These are phyloP conservation scores for Erythrophleum ivorense DNA, from an alignment of 331 rosid genomes.

Conservation along the genomic window DNA sequence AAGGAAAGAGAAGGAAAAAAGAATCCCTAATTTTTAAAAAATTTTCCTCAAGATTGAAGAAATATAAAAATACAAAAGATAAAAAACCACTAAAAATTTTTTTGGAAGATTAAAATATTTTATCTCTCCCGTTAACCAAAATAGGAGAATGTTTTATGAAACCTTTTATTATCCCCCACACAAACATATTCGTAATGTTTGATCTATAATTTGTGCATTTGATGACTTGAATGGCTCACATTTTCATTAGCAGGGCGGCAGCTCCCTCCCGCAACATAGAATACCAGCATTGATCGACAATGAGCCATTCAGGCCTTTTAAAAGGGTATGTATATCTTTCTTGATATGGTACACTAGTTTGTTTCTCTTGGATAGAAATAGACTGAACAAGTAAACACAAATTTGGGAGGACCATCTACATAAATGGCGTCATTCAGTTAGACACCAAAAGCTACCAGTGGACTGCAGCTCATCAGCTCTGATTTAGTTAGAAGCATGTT, in stretches of 20 bases:
- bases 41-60: too few relatives aligned
- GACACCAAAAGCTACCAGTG: background rate
- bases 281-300: too few relatives aligned
- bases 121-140: background rate
- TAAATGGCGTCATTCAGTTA: background rate
- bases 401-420: background rate
- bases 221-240: too few relatives aligned
- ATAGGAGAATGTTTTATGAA: background rate
- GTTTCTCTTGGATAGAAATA: background rate
- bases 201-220: background rate
- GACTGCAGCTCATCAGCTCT: conserved; percentile 11
- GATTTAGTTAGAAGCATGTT: conserved; percentile 1
- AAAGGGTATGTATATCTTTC: background rate
- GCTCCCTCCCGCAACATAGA: too few relatives aligned
- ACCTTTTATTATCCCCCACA: background rate
- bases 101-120: too few relatives aligned
- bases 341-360: background rate
- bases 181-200: background rate
- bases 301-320: too few relatives aligned
- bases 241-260: too few relatives aligned
- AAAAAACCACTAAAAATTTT: too few relatives aligned
- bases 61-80: too few relatives aligned
- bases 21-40: too few relatives aligned
- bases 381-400: background rate
- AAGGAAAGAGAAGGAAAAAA: too few relatives aligned